Percentiles rank a stretch among this genome's conserved stretches.
Evolutionary conservation across 495 filamentous ascomycete species (phyloP).

Genomic region (Penicillium coprophilum): DNA sequence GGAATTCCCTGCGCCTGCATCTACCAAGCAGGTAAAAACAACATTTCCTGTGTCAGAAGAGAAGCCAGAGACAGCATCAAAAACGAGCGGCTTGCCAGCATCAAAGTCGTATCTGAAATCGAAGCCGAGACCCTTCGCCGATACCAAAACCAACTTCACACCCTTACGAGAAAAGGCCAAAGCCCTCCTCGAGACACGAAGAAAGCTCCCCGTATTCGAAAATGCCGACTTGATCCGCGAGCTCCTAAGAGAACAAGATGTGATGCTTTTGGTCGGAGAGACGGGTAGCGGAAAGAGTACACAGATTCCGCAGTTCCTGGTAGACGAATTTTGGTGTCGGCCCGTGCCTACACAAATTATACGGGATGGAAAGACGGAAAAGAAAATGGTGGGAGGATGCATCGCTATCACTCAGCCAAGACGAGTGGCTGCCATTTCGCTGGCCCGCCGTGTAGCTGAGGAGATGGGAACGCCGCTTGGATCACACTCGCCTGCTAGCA

Average conservation of each 20-base stretch:
- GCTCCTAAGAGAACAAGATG: conserved; percentile 64
- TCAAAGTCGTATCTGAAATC: conserved; percentile 17
- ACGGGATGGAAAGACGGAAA: conserved; percentile 36
- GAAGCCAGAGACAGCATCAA: neutral
- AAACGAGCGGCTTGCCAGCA: conserved; percentile 5
- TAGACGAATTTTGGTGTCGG: conserved; percentile 76
- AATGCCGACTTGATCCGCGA: conserved; percentile 67
- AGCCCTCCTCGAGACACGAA: conserved; percentile 51
- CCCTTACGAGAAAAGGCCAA: conserved; percentile 48
- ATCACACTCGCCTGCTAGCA: conserved; percentile 60
- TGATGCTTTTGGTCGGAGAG: conserved; percentile 86
- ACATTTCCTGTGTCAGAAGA: neutral
- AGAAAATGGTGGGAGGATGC: conserved; percentile 69
- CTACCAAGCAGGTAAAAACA: conserved; percentile 3
- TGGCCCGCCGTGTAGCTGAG: conserved; percentile 83
- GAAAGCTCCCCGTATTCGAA: conserved; percentile 78
- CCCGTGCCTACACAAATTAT: conserved; percentile 51
- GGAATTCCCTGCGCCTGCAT: neutral
- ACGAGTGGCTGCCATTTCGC: conserved; percentile 89
- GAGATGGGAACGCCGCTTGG: conserved; percentile 86
- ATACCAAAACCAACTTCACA: conserved; percentile 31
- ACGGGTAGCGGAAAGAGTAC: conserved; percentile 97
- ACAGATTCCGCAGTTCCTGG: conserved; percentile 89
- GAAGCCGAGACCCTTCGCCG: conserved; percentile 20
- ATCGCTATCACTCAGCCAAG: conserved; percentile 96